Base-by-base conservation (phyloP, 345 rosid species). In the Barbarea vulgaris region DNA sequence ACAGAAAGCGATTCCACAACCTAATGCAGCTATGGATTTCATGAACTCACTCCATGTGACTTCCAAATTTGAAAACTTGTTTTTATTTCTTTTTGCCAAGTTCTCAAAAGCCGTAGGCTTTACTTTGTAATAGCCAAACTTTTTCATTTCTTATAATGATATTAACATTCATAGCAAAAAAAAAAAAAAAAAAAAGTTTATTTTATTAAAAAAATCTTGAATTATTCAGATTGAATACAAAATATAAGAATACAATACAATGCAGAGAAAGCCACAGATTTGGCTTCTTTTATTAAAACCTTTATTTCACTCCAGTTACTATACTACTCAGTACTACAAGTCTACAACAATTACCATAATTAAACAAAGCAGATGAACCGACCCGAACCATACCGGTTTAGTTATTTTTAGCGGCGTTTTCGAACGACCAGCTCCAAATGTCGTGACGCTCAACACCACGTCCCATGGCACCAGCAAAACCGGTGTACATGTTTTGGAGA, bases 401-500 rank as follows among this genome's bases (percentile, higher is more conserved):
- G 47, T 37, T 54, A 15, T 69, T 55, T 30, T 77, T 18, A 53
- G 76, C 76, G 4, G 17, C 70, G 24, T 77, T 77, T 46, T 77
- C 48, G 7, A 77, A 77, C 0, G 72, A 64, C 81, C 81, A 77
- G 72, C 72, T 77, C 81, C 81, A 77, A 12, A 77, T 37, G 37
- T 77, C 69, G 19, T 77, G 81, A 77, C 77, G 81, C 56, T 77
- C 76, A 48, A 25, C 48, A 37, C 50, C 68, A 56, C 77, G 81
- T 12, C 81, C 81, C 81, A 77, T 71, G 28, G 77, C 14, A 57
- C 81, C 81, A 50, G 63, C 67, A 58, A 77, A 77, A 48, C 84
- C 81, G 11, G 24, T 61, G 30, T 77, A 70, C 71, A 59, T 71
- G 37, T 77, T 71, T 5, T 77, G 74, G 9, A 57, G 71, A 64